Conservation (phyloP, 495 filamentous ascomycete genomes). For the Daldinia grandis region DNA sequence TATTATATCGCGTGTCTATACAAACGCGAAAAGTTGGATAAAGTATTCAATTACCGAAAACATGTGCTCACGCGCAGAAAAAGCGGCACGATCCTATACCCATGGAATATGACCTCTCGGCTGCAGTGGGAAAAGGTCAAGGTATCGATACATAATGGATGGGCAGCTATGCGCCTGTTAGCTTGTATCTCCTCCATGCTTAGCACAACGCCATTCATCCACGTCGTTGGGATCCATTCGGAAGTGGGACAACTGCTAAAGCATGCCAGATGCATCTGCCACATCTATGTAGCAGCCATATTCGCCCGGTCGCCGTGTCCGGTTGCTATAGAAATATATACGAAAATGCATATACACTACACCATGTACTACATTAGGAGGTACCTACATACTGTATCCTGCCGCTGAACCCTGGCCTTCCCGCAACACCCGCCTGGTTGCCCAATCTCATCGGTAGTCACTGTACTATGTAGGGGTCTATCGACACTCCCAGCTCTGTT, state of each 20-base stretch:
- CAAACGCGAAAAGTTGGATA: constrained; percentile 19
- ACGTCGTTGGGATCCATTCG: constrained; percentile 44
- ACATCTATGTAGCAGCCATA: constrained; percentile 17
- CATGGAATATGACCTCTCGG: constrained; percentile 6
- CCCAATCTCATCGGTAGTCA: constrained; percentile 33
- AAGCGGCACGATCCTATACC: constrained; percentile 16
- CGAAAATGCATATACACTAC: too few species aligned
- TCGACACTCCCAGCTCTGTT: constrained; percentile 36
- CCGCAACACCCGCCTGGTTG: constrained; percentile 35
- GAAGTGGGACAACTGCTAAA: constrained; percentile 32
- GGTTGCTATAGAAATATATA: constrained; percentile 38
- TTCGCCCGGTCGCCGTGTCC: constrained; percentile 3
- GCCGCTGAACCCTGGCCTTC: constrained; percentile 34
- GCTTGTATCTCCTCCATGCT: constrained; percentile 40
- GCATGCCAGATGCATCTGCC: constrained; percentile 43
- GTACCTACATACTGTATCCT: constrained; percentile 27
- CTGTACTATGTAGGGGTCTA: constrained; percentile 25
- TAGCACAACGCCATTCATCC: constrained; percentile 36
- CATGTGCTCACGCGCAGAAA: constrained; percentile 31
- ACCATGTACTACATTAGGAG: neutral
- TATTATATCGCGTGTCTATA: constrained; percentile 25
- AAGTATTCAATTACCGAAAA: constrained; percentile 34
- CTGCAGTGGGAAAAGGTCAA: constrained; percentile 30
- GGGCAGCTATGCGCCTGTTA: constrained; percentile 48
- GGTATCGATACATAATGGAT: constrained; percentile 46